phyloP scores from a whole-genome alignment of 345 rosid genomes.

The Gynandropsis gynandra region DNA sequence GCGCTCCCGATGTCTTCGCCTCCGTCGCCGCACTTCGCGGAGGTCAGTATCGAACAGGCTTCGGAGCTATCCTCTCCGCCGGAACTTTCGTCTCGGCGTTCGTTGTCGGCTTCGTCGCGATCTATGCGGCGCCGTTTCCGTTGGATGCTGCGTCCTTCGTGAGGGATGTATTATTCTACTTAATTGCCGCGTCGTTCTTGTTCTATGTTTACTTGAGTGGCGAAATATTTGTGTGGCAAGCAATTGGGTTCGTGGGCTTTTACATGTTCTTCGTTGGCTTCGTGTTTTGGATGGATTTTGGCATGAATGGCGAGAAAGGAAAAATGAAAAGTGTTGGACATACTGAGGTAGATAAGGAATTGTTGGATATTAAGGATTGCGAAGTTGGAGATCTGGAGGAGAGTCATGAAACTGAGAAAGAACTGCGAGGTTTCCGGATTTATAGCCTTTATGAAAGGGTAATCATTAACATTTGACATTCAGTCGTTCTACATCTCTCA shows the following conservation, averaged over 20 bases:
- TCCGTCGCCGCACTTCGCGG: slow-evolving; percentile 75
- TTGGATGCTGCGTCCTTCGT: slow-evolving; percentile 65
- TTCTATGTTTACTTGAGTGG: slow-evolving; percentile 93
- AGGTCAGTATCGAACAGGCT: slow-evolving; percentile 83
- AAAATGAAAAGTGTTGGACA: slow-evolving; percentile 15
- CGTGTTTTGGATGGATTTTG: slow-evolving; percentile 94
- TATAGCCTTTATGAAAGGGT: slow-evolving; percentile 41
- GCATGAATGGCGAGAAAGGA: slow-evolving; percentile 22
- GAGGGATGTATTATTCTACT: slow-evolving; percentile 78
- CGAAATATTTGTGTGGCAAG: slow-evolving; percentile 92
- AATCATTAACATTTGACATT: slow-evolving; percentile 13
- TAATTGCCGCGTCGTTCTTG: slow-evolving; percentile 59
- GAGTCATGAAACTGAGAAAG: slow-evolving; percentile 29
- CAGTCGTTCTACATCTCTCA: not conserved
- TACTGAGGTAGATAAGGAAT: slow-evolving; percentile 26
- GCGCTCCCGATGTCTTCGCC: slow-evolving; percentile 90
- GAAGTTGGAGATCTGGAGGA: slow-evolving; percentile 31
- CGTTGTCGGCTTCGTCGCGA: slow-evolving; percentile 93
- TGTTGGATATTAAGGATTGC: slow-evolving; percentile 30
- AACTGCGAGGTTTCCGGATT: slow-evolving; percentile 25
- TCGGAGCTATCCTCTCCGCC: slow-evolving; percentile 85
- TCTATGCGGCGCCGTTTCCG: slow-evolving; percentile 75
- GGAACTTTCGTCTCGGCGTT: slow-evolving; percentile 88
- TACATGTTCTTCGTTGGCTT: slow-evolving; percentile 78
- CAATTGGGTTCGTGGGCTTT: slow-evolving; percentile 75